A percentile compares a stretch with the other conserved stretches of the same genome.
Conservation (phyloP, 202 grass and related monocot genomes). For the Digitaria exilis region DNA sequence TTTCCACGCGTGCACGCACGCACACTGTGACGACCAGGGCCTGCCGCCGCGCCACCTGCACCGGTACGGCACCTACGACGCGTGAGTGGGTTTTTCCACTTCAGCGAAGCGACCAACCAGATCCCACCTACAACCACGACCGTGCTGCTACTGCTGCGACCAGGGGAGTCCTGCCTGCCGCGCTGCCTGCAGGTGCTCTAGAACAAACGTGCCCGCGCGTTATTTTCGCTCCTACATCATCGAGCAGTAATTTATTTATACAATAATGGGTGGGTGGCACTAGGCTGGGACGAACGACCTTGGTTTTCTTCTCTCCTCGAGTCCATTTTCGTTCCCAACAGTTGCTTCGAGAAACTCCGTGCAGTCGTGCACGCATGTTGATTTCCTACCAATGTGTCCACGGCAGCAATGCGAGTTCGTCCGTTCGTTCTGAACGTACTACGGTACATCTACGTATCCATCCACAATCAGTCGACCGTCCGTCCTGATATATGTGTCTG, state of each 20-base stretch:
- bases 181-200: neutral
- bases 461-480: no score
- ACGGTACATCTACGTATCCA: no score
- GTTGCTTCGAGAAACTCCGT: no score
- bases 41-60: neutral
- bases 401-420: no score
- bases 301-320: neutral
- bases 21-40: neutral
- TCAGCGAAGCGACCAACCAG: neutral
- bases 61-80: neutral
- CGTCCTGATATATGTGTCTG: no score
- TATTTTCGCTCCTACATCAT: neutral
- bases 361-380: no score
- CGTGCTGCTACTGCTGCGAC: no score
- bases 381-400: no score
- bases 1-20: neutral
- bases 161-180: no score
- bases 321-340: no score
- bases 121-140: neutral
- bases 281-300: neutral
- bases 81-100: neutral
- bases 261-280: neutral
- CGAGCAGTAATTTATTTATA: neutral
- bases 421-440: no score
- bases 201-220: neutral